Evolutionary conservation across 2,329 filamentous ascomycete genomes (phyloP).

Genomic region (Clarireedia paspali): DNA sequence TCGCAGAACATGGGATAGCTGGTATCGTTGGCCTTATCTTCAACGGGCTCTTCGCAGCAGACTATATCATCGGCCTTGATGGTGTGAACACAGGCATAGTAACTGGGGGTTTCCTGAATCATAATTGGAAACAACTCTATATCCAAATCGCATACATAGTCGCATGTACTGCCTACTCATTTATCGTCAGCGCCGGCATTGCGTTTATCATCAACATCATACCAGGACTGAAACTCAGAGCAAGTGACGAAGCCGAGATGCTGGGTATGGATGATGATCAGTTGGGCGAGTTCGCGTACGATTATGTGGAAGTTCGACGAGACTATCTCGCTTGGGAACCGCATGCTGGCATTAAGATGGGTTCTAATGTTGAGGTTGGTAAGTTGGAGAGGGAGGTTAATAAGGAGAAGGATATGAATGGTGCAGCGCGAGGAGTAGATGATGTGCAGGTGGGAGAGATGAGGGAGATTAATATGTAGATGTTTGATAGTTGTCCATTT

Average conservation of each 20-base stretch:
- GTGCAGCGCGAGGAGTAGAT: no score
- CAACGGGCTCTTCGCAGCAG: slow-evolving; percentile 64
- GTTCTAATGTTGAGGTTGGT: slow-evolving; percentile 50
- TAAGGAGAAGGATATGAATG: slow-evolving; percentile 39
- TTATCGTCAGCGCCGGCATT: slow-evolving; percentile 65
- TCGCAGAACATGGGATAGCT: slow-evolving; percentile 63
- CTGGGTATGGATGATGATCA: slow-evolving; percentile 87
- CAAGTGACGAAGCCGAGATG: slow-evolving; percentile 73
- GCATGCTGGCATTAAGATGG: slow-evolving; percentile 20
- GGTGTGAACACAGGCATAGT: slow-evolving; percentile 62
- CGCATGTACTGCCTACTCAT: slow-evolving; percentile 60
- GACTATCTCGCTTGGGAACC: slow-evolving; percentile 87
- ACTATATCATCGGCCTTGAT: slow-evolving; percentile 66
- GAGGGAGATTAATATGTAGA: no score
- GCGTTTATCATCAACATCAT: slow-evolving; percentile 69
- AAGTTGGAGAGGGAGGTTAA: slow-evolving; percentile 46
- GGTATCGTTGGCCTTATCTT: slow-evolving; percentile 64
- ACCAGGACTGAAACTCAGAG: slow-evolving; percentile 71
- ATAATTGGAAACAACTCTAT: slow-evolving; percentile 67
- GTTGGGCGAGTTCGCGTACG: slow-evolving; percentile 83
- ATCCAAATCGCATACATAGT: slow-evolving; percentile 73
- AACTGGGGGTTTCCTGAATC: slow-evolving; percentile 65
- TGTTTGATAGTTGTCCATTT: no score
- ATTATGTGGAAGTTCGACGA: slow-evolving; percentile 81
- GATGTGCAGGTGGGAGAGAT: no score